Conservation (phyloP, 495 filamentous ascomycete species). For the Baudoinia panamericana region DNA sequence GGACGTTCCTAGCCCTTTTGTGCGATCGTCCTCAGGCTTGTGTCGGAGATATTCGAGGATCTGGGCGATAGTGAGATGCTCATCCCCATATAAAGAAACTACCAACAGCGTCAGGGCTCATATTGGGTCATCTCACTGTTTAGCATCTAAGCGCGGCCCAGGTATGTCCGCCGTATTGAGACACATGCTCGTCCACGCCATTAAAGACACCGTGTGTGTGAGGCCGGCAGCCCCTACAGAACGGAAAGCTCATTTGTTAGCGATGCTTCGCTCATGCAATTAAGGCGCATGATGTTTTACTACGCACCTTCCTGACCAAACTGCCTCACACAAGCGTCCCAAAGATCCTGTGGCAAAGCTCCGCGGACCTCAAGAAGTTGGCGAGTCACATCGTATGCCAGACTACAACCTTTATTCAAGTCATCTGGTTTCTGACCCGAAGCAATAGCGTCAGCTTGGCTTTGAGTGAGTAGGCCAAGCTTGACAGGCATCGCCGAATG, state of each 20-base stretch:
- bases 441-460: constrained; percentile 1
- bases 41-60: too few species aligned
- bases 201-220: not conserved
- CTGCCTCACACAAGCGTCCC: not conserved
- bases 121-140: too few species aligned
- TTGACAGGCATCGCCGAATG: constrained; percentile 2
- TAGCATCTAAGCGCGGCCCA: too few species aligned
- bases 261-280: too few species aligned
- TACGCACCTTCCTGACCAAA: constrained; percentile 12
- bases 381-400: constrained; percentile 10
- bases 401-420: constrained; percentile 5
- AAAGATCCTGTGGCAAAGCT: constrained; percentile 7
- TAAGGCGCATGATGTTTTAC: too few species aligned
- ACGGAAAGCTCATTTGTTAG: too few species aligned
- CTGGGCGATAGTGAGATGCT: too few species aligned
- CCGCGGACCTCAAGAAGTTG: constrained; percentile 6
- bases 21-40: too few species aligned
- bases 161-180: constrained; percentile 5
- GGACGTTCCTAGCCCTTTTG: too few species aligned
- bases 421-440: constrained; percentile 8
- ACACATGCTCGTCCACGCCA: constrained; percentile 7
- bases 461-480: not conserved
- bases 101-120: too few species aligned
- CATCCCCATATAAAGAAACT: too few species aligned
- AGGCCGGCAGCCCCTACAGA: too few species aligned